Evolutionary conservation across 306 rosid species (phyloP).

Genomic region (Arachis hypogaea): DNA sequence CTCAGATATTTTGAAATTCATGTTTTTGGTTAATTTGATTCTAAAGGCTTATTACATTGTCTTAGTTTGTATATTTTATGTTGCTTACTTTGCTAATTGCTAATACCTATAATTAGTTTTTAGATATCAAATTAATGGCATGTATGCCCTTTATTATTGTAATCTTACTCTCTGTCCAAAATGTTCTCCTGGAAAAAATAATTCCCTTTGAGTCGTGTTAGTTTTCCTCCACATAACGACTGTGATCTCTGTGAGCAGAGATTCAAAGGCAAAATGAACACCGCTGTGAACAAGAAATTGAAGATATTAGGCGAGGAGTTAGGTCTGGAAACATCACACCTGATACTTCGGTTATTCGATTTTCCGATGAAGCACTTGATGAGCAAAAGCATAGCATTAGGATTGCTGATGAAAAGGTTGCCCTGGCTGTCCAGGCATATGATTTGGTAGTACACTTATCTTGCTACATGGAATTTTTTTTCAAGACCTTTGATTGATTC

Average conservation of each 20-base stretch:
- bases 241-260: conserved; percentile 56
- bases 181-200: conserved; percentile 3
- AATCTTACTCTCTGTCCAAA: conserved; percentile 7
- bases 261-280: conserved; percentile 84
- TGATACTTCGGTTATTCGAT: conserved; percentile 63
- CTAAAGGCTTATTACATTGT: not conserved
- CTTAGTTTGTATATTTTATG: conserved; percentile 21
- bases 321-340: conserved; percentile 76
- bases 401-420: conserved; percentile 91
- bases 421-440: conserved; percentile 90
- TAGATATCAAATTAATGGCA: conserved; percentile 9
- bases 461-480: conserved; percentile 15
- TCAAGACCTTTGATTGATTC: not conserved
- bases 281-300: conserved; percentile 90
- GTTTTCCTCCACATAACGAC: conserved; percentile 21
- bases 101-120: conserved; percentile 1
- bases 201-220: conserved; percentile 12
- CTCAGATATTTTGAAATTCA: not conserved
- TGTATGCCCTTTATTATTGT: conserved; percentile 20
- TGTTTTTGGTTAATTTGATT: conserved; percentile 9
- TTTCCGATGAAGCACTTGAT: conserved; percentile 94
- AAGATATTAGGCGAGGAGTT: conserved; percentile 73
- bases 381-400: conserved; percentile 95
- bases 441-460: conserved; percentile 73
- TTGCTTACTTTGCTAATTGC: conserved; percentile 2